phyloP scores from a whole-genome alignment of 1,284 basidiomycete genomes.

The Apiotrichum gracile region DNA sequence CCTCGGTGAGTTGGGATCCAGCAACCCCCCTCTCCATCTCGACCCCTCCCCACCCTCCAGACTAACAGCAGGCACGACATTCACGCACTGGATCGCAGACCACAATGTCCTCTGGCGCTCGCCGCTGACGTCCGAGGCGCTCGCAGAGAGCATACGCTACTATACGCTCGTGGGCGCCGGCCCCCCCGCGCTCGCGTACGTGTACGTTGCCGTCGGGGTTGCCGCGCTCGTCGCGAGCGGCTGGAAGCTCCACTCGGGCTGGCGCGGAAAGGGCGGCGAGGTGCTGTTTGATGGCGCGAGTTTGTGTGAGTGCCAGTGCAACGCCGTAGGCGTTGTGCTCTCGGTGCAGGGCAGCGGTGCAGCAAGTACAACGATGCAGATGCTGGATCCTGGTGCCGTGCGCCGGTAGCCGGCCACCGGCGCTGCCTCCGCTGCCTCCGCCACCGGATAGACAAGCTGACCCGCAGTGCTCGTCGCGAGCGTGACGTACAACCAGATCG shows the following conservation, averaged over 20 bases:
- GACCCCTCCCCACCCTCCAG: not conserved
- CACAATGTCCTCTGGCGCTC: conserved; percentile 44
- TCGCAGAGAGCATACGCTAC: conserved; percentile 33
- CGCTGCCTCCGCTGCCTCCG: no score
- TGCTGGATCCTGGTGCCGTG: no score
- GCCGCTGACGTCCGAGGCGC: conserved; percentile 37
- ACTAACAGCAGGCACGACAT: conserved; percentile 35
- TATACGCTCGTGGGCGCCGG: conserved; percentile 34
- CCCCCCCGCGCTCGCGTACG: conserved; percentile 30
- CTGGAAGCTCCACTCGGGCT: conserved; percentile 31
- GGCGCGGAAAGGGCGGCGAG: conserved; percentile 32
- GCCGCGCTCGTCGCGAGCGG: conserved; percentile 25
- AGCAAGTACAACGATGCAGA: no score
- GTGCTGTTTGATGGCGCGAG: conserved; percentile 43
- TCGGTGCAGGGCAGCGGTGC: no score
- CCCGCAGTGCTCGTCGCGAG: conserved; percentile 34
- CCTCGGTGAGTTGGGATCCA: conserved; percentile 27
- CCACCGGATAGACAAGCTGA: no score
- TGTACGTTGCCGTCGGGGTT: conserved; percentile 30
- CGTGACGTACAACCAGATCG: conserved; percentile 39
- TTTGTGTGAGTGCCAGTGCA: conserved; percentile 25
- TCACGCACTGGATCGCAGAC: conserved; percentile 45
- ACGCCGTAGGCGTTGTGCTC: no score
- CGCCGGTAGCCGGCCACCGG: no score
- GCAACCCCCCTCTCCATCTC: not conserved